Evolutionary conservation across 208 protist species (phyloP), one percentile per base, ranked within the genome.

Genomic region (Trypanosoma boissoni): DNA sequence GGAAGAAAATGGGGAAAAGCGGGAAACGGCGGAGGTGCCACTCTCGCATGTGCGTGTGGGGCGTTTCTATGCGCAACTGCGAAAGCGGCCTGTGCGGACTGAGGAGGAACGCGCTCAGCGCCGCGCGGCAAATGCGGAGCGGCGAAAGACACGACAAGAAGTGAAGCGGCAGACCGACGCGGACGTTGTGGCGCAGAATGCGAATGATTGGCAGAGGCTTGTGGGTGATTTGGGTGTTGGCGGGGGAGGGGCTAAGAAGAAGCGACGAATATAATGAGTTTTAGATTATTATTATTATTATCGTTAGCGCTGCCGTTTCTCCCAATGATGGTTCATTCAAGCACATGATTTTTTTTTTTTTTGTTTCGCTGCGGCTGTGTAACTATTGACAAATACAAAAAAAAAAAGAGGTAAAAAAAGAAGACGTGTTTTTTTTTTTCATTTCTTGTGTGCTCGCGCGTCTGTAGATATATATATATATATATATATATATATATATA

Each of bases 201-300:
- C 80, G 18, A 76, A 77, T 53, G 86, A 90, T 45, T 93, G 86
- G 83, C 76, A 88, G 44, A 21, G 72, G 31, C 49, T 87, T 52
- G 75, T 89, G 55, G 55, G 60, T 14, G 84, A 91, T 44, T 74
- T 86, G 68, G 78, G 74, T 54, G 9, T 65, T 24, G 44, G 23
- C 10, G 39, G 37, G 42, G 45, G 37, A n/a, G 44, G 44, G 44
- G 21, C 14, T 24, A 12, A 24, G 3, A 65, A 55, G 43, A 64
- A 52, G 21, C 51, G 52, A 26, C 61, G 42, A 31, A 48, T 50
- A 3, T 64, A 29, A 62, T 23, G 16, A 10, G 3, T 27, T 37
- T 23, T 26, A 3, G 44, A 36, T 39, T 34, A 23, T 56, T 31
- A 20, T 60, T 45, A n/a, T 26, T 56, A 3, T 63, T 20, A 49